Conservation (phyloP, 306 rosid genomes). For the Cicer yamashitae region DNA sequence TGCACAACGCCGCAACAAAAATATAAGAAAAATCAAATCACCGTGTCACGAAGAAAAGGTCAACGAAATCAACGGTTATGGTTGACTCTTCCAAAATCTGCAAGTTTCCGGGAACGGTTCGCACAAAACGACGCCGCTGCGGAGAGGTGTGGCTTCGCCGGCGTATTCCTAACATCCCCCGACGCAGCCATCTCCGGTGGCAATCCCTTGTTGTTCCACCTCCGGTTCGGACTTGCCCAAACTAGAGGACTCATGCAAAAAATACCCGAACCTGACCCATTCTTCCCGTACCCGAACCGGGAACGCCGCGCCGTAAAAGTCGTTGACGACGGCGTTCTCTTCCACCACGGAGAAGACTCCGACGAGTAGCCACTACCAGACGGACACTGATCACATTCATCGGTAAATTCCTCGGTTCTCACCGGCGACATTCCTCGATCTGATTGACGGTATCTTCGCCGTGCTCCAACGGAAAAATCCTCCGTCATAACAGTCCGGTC, state of each 20-base stretch:
- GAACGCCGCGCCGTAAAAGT: conserved; percentile 59
- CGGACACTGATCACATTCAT: conserved; percentile 60
- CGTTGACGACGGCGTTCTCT: conserved; percentile 60
- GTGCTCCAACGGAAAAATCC: conserved; percentile 21
- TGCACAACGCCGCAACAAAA: conserved; percentile 15
- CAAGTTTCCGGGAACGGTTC: conserved; percentile 86
- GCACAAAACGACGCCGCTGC: conserved; percentile 75
- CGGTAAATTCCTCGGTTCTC: conserved; percentile 45
- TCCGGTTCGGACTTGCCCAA: conserved; percentile 79
- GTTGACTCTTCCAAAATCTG: conserved; percentile 80
- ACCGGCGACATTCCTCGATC: conserved; percentile 97
- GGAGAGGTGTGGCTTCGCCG: conserved; percentile 61
- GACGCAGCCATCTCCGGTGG: conserved; percentile 59
- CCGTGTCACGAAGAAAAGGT: conserved; percentile 48
- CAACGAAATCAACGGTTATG: conserved; percentile 70
- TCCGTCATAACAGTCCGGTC: conserved; percentile 36
- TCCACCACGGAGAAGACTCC: conserved; percentile 67
- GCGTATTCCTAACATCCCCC: conserved; percentile 56
- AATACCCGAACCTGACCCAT: conserved; percentile 64
- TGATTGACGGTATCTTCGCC: conserved; percentile 41
- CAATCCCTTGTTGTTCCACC: conserved; percentile 65
- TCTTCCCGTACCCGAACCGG: conserved; percentile 48
- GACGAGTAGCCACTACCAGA: conserved; percentile 65
- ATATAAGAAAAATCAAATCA: conserved; percentile 26
- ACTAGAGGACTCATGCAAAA: conserved; percentile 91